Percentiles rank a stretch among this genome's conserved stretches.
phyloP scores from a whole-genome alignment of 495 filamentous ascomycete species.

The Trichoderma reesei region DNA sequence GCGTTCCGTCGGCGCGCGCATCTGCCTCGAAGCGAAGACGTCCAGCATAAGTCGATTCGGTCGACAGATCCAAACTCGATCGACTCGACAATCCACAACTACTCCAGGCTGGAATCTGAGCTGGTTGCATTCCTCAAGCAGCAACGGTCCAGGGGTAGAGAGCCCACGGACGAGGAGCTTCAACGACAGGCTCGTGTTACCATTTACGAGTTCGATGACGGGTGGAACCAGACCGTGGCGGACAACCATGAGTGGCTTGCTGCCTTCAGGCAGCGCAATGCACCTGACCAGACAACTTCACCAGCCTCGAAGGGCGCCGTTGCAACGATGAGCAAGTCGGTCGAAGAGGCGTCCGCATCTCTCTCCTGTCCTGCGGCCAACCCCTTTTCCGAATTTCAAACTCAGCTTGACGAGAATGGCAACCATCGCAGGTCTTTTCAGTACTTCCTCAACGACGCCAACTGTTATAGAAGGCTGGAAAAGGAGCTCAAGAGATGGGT shows the following conservation, averaged over 20 bases:
- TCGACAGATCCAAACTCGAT: constrained; percentile 41
- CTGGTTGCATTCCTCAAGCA: constrained; percentile 45
- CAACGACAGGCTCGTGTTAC: constrained; percentile 54
- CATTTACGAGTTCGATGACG: constrained; percentile 55
- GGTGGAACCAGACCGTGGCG: constrained; percentile 63
- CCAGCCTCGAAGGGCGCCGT: constrained; percentile 12
- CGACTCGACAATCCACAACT: constrained; percentile 44
- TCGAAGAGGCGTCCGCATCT: neutral
- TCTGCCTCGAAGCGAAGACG: constrained; percentile 41
- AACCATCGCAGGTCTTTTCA: constrained; percentile 20
- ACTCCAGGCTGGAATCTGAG: constrained; percentile 47
- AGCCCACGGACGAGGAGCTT: constrained; percentile 51
- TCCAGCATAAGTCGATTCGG: constrained; percentile 31
- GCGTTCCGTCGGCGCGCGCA: constrained; percentile 37
- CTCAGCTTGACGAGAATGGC: constrained; percentile 3
- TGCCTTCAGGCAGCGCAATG: constrained; percentile 33
- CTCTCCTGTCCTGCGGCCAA: neutral
- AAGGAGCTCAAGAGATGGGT: constrained; percentile 40
- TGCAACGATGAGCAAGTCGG: neutral
- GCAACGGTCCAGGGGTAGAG: constrained; percentile 38
- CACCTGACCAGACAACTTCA: neutral
- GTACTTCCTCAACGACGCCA: constrained; percentile 41
- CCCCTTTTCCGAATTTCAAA: constrained; percentile 6
- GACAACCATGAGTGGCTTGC: constrained; percentile 55
- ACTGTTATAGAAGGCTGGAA: constrained; percentile 43